Evolutionary conservation across 495 filamentous ascomycete species (phyloP), one percentile per base, ranked within the genome.

Genomic region (Filosporella fistucella): DNA sequence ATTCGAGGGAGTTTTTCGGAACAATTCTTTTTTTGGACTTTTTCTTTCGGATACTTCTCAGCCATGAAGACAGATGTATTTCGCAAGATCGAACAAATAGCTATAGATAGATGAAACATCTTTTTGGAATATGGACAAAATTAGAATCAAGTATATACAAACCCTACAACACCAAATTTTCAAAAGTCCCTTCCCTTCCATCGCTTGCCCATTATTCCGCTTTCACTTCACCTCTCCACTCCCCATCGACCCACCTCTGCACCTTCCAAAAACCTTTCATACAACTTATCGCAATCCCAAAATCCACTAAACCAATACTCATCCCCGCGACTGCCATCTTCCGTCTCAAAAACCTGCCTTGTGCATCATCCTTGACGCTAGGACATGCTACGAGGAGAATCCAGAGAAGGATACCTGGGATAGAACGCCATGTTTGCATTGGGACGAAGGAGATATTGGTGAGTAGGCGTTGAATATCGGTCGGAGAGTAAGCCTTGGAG

Each of bases 351-450:
- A 29, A 60, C 42, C 51, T 59, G 5, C 35, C 51, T 39, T 45
- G 33, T 10, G 43, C 33, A 18, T 47, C 47, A 37, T 47, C 34
- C 17, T 4, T 20, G 3, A 23, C 24, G 2, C 37, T 43, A 3
- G 47, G 45, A 10, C 29, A 18, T 2, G 53, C 23, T 8, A 42
- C 39, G 2, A 59, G 38, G 32, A 57, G 14, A 4, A 62, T 29
- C 59, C 59, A 62, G n/a, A 62, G 40, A 12, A 51, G 59, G 17
- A 62, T 46, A 3, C 56, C 59, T 1, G 52, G 56, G 9, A 62
- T 54, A 12, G 34, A 16, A 20, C 56, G 54, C 59, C 59, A 62
- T 1, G 47, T 18, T 4, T 8, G 20, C 0, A 54, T 13, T 1
- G 13, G 7, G 1, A 59, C 46, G n/a, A 37, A 20, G 1, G 20